A percentile compares a stretch with the other conserved stretches of the same genome.
phyloP scores from a whole-genome alignment of 176 grass and related monocot species.

The Bothriochloa decipiens region DNA sequence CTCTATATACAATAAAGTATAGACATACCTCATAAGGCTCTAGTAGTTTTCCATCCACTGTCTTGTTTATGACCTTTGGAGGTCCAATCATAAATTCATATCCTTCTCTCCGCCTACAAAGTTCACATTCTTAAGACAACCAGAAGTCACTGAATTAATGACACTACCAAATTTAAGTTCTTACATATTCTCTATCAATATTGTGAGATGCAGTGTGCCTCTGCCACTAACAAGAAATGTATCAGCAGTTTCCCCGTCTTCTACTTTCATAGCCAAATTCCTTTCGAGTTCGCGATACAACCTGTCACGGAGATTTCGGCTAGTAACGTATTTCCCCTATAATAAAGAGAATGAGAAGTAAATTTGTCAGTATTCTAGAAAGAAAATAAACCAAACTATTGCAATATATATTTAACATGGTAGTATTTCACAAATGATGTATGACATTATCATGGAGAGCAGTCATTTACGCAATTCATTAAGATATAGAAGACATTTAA shows the following conservation, averaged over 20 bases:
- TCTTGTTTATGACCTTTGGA: conserved; percentile 98
- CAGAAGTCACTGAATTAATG: conserved; percentile 21
- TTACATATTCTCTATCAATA: conserved; percentile 99
- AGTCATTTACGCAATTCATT: conserved; percentile 1
- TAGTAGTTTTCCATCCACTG: conserved; percentile 65
- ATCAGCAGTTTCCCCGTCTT: conserved; percentile 92
- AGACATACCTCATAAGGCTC: conserved; percentile 88
- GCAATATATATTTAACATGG: neutral
- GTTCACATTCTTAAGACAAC: conserved; percentile 32
- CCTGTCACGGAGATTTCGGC: conserved; percentile 89
- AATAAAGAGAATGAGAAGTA: conserved; percentile 42
- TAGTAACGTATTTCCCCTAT: conserved; percentile 96
- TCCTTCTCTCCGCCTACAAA: conserved; percentile 93
- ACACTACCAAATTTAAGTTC: conserved; percentile 26
- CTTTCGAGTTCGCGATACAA: conserved; percentile 87
- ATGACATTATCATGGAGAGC: neutral
- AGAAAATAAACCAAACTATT: neutral
- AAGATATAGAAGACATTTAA: neutral
- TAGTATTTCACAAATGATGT: conserved; percentile 6
- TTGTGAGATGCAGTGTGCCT: conserved; percentile 96
- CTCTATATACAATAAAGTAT: conserved; percentile 17
- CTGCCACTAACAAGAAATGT: conserved; percentile 98
- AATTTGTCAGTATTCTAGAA: conserved; percentile 28
- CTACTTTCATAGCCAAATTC: conserved; percentile 98
- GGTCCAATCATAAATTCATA: conserved; percentile 99